phyloP scores from a whole-genome alignment of 768 basidiomycete genomes.

The Goffeauzyma gilvescens region DNA sequence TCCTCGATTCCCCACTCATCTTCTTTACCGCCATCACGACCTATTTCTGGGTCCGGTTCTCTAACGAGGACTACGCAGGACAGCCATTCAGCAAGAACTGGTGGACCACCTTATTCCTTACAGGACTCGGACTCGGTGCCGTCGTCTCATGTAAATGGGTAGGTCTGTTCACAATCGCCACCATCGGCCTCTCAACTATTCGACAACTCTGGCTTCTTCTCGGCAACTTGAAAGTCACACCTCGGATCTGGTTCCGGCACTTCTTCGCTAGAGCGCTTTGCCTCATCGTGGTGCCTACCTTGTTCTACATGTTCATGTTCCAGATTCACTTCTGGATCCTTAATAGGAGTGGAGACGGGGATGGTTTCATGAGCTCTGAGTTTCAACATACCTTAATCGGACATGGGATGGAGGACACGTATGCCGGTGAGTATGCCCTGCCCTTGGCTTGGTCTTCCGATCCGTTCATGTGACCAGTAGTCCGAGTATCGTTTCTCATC shows the following conservation, averaged over 20 bases:
- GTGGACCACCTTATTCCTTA: constrained; percentile 83
- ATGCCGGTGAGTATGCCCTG: constrained; percentile 43
- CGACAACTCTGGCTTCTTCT: constrained; percentile 74
- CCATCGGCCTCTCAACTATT: constrained; percentile 66
- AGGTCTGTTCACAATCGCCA: constrained; percentile 91
- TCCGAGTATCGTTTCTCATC: neutral
- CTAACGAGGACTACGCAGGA: constrained; percentile 55
- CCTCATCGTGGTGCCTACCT: constrained; percentile 60
- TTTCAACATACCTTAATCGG: constrained; percentile 91
- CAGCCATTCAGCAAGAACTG: constrained; percentile 55
- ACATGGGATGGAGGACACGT: constrained; percentile 79
- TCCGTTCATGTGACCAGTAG: neutral
- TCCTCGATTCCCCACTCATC: constrained; percentile 91
- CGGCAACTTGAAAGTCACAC: constrained; percentile 62
- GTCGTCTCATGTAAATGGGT: constrained; percentile 96
- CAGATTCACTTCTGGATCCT: constrained; percentile 80
- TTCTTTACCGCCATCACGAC: constrained; percentile 87
- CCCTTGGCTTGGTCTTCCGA: neutral
- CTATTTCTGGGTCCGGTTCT: constrained; percentile 77
- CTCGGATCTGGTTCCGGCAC: constrained; percentile 58
- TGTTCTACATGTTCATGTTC: constrained; percentile 96
- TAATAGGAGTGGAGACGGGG: constrained; percentile 79
- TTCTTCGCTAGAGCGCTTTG: constrained; percentile 78
- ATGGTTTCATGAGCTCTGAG: constrained; percentile 97
- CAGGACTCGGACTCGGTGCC: constrained; percentile 76